Evolutionary conservation across 768 basidiomycete genomes (phyloP).

Genomic region (Psilocybe cyanescens): DNA sequence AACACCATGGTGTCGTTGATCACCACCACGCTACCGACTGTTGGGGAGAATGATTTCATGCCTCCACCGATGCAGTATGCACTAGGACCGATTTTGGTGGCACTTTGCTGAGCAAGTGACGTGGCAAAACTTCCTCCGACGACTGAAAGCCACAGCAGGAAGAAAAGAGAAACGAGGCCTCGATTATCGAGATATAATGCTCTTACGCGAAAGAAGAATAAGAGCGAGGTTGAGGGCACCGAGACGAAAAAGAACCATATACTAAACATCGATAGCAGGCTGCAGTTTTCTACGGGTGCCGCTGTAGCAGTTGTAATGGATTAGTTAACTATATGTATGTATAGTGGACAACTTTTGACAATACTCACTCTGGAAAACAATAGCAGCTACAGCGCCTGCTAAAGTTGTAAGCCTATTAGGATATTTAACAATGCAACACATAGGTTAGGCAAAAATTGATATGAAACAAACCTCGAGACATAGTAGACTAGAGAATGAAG

Average conservation of each 20-base stretch:
- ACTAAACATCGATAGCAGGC: neutral
- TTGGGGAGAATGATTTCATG: neutral
- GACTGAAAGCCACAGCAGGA: constrained; percentile 11
- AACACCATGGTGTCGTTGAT: constrained; percentile 6
- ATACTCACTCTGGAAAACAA: neutral
- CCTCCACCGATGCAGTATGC: neutral
- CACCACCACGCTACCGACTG: neutral
- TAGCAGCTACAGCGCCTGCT: neutral
- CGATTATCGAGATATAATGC: constrained; percentile 22
- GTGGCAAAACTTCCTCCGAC: constrained; percentile 3
- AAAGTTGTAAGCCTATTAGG: neutral
- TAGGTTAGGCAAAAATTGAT: neutral
- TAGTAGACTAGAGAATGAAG: neutral
- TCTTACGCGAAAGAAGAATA: constrained; percentile 29
- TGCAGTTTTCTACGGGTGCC: neutral
- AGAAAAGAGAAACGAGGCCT: constrained; percentile 14
- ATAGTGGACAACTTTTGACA: too few species aligned
- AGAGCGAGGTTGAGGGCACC: constrained; percentile 18
- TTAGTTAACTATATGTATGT: neutral
- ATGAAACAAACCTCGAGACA: neutral
- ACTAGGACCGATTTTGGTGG: neutral
- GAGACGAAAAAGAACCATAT: constrained; percentile 5
- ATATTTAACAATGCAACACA: neutral
- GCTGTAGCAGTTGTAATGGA: neutral
- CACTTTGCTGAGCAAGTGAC: neutral